Evolutionary conservation across 208 protist genomes (phyloP).

Genomic region (Endotrypanum monterogeii): DNA sequence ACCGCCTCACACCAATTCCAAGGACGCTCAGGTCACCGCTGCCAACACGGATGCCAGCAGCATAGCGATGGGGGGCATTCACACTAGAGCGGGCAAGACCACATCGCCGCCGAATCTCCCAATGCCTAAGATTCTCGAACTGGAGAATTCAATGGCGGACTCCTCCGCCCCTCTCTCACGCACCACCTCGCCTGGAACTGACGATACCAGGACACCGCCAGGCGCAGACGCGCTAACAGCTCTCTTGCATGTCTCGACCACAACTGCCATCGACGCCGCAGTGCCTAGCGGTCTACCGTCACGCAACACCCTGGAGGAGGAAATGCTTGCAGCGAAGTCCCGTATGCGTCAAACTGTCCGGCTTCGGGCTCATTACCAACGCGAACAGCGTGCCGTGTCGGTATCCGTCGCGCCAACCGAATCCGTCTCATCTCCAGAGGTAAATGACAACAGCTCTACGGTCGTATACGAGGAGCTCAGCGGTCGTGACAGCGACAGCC

Average conservation of each 20-base stretch:
- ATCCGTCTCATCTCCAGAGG: neutral
- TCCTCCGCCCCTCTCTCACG: neutral
- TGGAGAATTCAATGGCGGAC: neutral
- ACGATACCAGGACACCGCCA: neutral
- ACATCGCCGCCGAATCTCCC: slow-evolving; percentile 2
- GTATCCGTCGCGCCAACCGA: neutral
- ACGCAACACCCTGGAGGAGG: slow-evolving; percentile 13
- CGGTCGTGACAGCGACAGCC: neutral
- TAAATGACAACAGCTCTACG: neutral
- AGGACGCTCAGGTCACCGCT: neutral
- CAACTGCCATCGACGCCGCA: slow-evolving; percentile 25
- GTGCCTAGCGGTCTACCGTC: slow-evolving; percentile 21
- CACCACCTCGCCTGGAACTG: neutral
- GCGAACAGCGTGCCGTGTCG: slow-evolving; percentile 14
- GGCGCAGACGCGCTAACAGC: neutral
- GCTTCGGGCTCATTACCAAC: slow-evolving; percentile 39
- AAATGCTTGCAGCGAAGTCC: slow-evolving; percentile 31
- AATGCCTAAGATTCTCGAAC: slow-evolving; percentile 25
- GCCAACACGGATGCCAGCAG: neutral
- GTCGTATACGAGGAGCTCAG: neutral
- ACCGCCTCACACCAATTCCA: neutral
- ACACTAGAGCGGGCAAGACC: too few relatives aligned
- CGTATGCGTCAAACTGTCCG: slow-evolving; percentile 45
- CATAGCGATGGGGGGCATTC: too few relatives aligned
- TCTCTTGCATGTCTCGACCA: slow-evolving; percentile 21